Evolutionary conservation across 2,329 filamentous ascomycete species (phyloP), one percentile per base, ranked within the genome.

Genomic region (Colletotrichum abscissum): DNA sequence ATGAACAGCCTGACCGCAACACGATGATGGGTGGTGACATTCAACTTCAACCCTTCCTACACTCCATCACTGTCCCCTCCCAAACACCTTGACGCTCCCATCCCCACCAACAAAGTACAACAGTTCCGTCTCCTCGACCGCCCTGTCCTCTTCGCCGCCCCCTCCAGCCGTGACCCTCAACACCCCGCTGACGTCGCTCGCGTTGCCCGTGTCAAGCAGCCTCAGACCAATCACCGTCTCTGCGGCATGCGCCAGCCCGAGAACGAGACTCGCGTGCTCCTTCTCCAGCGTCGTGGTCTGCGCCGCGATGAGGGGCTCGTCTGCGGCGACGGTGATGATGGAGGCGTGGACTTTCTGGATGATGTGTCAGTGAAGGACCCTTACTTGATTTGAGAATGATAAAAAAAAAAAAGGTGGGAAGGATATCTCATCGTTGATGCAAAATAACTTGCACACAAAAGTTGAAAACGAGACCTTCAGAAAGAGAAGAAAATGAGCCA

Each of bases 101-200:
- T 98, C 95, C 11, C 91, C 90, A 66, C 91, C 90, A 35, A 98
- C 91, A 79, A 93, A 91, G 84, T 97, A 98, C 80, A 98, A 79
- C 79, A 93, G 89, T 83, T 98, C 96, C 74, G 87, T 91, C 77
- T 94, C 88, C 75, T 88, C 88, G 1, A 85, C 78, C 26, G 74
- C 77, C 35, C 65, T 75, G 55, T 76, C 78, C 28, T 79, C 80
- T 6, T 26, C 35, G 9, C 38, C 56, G 8, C 59, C 28, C 19
- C 82, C 84, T 4, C 92, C 92, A 57, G 88, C 86, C 22, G 93
- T 95, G 63, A 97, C 87, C 76, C 95, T 89, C 75, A 98, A 79
- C 56, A 98, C 95, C 3, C 96, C 96, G 83, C 94, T 97, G 38
- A 98, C 94, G 82, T 98, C 96, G 80, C 89, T 92, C 75, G 96